Conservation (phyloP, 331 rosid species). For the Quercus tomentella region DNA sequence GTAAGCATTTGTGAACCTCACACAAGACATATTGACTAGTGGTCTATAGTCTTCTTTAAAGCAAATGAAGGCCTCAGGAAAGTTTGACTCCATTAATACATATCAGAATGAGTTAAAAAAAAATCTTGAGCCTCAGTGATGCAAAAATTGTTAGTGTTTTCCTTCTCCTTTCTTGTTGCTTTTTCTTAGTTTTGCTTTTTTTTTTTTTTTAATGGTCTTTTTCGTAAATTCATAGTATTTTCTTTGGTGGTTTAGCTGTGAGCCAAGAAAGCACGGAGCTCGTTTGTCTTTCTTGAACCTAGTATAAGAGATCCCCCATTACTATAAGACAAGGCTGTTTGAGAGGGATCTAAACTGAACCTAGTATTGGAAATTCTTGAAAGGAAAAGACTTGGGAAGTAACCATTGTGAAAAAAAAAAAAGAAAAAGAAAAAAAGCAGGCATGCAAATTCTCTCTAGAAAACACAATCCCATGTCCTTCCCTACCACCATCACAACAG, state of each 20-base stretch:
- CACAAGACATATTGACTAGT: conserved; percentile 7
- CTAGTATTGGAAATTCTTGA: too few relatives aligned
- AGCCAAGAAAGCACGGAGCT: neutral
- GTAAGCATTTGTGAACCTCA: conserved; percentile 23
- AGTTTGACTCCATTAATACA: conserved; percentile 27
- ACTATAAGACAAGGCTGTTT: neutral
- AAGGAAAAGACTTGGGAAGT: too few relatives aligned
- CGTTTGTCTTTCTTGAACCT: neutral
- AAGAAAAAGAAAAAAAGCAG: too few relatives aligned
- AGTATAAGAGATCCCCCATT: neutral
- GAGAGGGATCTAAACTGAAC: too few relatives aligned
- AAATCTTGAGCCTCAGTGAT: conserved; percentile 5
- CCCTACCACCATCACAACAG: too few relatives aligned
- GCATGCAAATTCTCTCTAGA: too few relatives aligned
- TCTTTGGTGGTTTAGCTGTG: neutral
- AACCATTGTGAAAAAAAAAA: too few relatives aligned
- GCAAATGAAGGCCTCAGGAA: conserved; percentile 27
- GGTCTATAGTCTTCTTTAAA: conserved; percentile 1
- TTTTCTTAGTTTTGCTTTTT: conserved; percentile 1
- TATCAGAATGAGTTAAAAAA: neutral
- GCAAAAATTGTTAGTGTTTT: conserved; percentile 25
- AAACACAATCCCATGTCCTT: too few relatives aligned
- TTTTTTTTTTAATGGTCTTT: too few relatives aligned
- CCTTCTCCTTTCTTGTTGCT: conserved; percentile 7
- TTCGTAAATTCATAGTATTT: neutral